Percentiles rank a stretch among this genome's conserved stretches.
phyloP scores from a whole-genome alignment of 2,329 filamentous ascomycete species.

The Aspergillus uvarum region DNA sequence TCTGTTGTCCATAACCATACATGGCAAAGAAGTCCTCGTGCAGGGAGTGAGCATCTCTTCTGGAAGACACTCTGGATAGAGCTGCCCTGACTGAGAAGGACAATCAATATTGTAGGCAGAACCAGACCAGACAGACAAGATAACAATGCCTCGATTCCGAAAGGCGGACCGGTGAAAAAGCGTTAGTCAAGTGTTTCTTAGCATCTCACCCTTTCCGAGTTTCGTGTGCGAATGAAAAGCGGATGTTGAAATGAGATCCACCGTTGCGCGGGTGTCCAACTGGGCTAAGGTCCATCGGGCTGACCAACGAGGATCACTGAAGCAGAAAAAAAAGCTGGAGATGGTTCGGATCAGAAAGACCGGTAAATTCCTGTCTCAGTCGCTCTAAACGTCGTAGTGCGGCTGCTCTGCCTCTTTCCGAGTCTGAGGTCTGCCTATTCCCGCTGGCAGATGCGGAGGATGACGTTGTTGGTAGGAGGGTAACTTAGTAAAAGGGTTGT shows the following conservation, averaged over 20 bases:
- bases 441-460: background rate
- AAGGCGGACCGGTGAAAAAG: conserved; percentile 8
- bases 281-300: background rate
- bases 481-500: too few relatives aligned
- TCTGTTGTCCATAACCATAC: background rate
- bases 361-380: background rate
- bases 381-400: background rate
- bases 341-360: conserved; percentile 6
- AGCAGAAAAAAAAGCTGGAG: conserved; percentile 9
- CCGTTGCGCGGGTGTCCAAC: conserved; percentile 1
- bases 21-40: background rate
- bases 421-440: background rate
- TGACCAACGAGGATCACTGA: conserved; percentile 4
- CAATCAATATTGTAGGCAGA: background rate
- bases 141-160: conserved; percentile 13
- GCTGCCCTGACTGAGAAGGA: background rate
- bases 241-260: conserved; percentile 10
- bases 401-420: background rate
- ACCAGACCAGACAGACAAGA: conserved; percentile 2
- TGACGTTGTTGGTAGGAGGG: background rate
- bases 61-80: background rate
- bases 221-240: conserved; percentile 9
- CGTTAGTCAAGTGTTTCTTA: conserved; percentile 10
- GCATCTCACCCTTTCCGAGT: conserved; percentile 1
- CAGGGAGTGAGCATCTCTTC: background rate